Evolutionary conservation across 305 asterid species (phyloP).

Genomic region (Rubia occidens): DNA sequence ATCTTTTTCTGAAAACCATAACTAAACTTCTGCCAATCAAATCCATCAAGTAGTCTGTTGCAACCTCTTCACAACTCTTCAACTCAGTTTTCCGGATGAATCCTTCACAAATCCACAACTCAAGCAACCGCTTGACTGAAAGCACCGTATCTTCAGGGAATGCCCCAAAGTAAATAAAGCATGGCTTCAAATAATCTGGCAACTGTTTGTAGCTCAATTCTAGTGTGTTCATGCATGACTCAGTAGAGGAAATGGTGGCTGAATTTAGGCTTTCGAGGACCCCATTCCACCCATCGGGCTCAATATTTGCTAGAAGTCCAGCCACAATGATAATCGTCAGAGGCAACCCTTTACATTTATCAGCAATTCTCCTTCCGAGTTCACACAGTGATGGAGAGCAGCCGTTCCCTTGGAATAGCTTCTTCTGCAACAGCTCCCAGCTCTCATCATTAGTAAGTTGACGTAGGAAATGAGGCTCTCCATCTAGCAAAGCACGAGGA

Average conservation of each 20-base stretch:
- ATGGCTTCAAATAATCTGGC: constrained; percentile 6
- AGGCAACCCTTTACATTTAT: constrained; percentile 6
- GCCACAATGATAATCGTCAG: constrained; percentile 7
- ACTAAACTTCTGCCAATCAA: constrained; percentile 5
- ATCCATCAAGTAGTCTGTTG: constrained; percentile 1
- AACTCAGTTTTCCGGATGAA: neutral
- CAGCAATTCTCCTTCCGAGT: neutral
- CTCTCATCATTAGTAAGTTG: constrained; percentile 6
- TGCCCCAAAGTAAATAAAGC: neutral
- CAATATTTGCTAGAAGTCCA: constrained; percentile 1
- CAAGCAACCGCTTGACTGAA: neutral
- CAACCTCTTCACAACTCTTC: constrained; percentile 6
- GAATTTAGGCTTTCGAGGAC: constrained; percentile 7
- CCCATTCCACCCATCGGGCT: neutral
- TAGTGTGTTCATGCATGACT: neutral
- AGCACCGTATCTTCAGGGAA: constrained; percentile 1
- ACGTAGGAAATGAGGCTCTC: constrained; percentile 8
- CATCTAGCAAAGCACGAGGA: constrained; percentile 3
- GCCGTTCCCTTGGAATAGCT: neutral
- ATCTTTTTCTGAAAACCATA: neutral
- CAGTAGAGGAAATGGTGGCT: neutral
- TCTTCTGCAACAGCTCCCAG: constrained; percentile 8
- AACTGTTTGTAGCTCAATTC: constrained; percentile 7
- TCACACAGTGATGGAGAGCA: neutral
- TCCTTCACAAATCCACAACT: constrained; percentile 7